Percentiles rank a stretch among this genome's conserved stretches.
These are phyloP conservation scores for Colletotrichum tamarilloi DNA, from an alignment of 2,329 filamentous ascomycete genomes.

Conservation along the genomic window DNA sequence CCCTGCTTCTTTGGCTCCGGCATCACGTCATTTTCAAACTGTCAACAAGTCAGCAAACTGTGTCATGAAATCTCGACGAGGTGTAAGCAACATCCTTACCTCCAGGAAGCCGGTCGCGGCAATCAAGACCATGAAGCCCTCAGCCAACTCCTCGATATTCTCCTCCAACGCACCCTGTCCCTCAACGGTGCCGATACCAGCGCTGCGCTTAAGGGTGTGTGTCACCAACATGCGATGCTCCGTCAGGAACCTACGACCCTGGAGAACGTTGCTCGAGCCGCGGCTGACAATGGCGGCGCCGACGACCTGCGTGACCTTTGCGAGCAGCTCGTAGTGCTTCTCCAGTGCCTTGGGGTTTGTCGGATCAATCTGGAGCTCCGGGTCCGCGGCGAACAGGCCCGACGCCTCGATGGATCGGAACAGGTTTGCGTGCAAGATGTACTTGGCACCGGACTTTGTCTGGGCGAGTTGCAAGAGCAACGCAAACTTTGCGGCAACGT, in stretches of 20 bases:
- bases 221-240: slow-evolving; percentile 88
- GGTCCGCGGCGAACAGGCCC: slow-evolving; percentile 88
- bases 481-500: slow-evolving; percentile 78
- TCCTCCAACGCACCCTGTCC: slow-evolving; percentile 62
- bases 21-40: slow-evolving; percentile 55
- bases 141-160: slow-evolving; percentile 80
- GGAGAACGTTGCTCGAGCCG: slow-evolving; percentile 83
- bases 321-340: slow-evolving; percentile 86
- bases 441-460: slow-evolving; percentile 83
- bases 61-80: background rate
- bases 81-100: slow-evolving; percentile 61
- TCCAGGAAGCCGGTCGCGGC: slow-evolving; percentile 86
- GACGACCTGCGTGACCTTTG: slow-evolving; percentile 83
- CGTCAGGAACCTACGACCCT: slow-evolving; percentile 82
- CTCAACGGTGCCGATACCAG: slow-evolving; percentile 73
- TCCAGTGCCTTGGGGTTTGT: slow-evolving; percentile 77
- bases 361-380: slow-evolving; percentile 87
- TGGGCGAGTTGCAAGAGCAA: slow-evolving; percentile 87
- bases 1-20: slow-evolving; percentile 47
- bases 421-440: slow-evolving; percentile 89
- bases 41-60: slow-evolving; percentile 20
- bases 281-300: slow-evolving; percentile 84
- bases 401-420: slow-evolving; percentile 85
- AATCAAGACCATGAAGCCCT: slow-evolving; percentile 86
- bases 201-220: slow-evolving; percentile 89